These are phyloP conservation scores for Daldinia decipiens DNA, from an alignment of 495 filamentous ascomycete genomes.

Conservation along the genomic window DNA sequence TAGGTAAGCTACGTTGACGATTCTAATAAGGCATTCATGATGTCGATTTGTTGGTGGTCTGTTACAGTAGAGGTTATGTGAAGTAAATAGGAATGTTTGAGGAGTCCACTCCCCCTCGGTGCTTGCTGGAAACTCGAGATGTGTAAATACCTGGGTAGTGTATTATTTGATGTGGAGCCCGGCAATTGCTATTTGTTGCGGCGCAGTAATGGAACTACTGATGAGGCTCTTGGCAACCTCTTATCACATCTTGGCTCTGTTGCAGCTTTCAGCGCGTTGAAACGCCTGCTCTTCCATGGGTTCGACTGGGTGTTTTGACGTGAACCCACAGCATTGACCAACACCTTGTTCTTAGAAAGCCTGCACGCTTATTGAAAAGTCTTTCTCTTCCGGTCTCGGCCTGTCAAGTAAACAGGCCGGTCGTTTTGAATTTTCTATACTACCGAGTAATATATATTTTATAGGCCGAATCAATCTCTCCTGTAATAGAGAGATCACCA, in stretches of 20 bases:
- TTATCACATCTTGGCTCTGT: slow-evolving; percentile 35
- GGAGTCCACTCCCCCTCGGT: not conserved
- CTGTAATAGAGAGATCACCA: slow-evolving; percentile 12
- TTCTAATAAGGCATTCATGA: not conserved
- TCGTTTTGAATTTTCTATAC: slow-evolving; percentile 36
- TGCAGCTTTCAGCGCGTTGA: slow-evolving; percentile 30
- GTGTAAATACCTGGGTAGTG: no score
- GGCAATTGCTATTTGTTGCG: slow-evolving; percentile 12
- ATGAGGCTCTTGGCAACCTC: slow-evolving; percentile 37
- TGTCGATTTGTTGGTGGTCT: not conserved
- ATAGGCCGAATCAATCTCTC: slow-evolving; percentile 11
- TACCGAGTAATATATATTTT: slow-evolving; percentile 34
- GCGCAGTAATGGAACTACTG: slow-evolving; percentile 8
- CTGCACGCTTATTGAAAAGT: not conserved
- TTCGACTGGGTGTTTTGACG: no score
- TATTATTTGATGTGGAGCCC: slow-evolving; percentile 13
- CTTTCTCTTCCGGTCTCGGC: slow-evolving; percentile 32
- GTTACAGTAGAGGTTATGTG: not conserved
- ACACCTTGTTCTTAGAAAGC: no score
- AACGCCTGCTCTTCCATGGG: slow-evolving; percentile 23
- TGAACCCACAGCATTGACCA: no score
- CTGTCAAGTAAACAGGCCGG: slow-evolving; percentile 30
- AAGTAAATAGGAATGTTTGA: no score
- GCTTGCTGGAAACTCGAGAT: not conserved
- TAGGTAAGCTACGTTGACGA: no score